A percentile compares a stretch with the other conserved stretches of the same genome.
Evolutionary conservation across 345 rosid genomes (phyloP).

Genomic region (Eucalyptus virginea): DNA sequence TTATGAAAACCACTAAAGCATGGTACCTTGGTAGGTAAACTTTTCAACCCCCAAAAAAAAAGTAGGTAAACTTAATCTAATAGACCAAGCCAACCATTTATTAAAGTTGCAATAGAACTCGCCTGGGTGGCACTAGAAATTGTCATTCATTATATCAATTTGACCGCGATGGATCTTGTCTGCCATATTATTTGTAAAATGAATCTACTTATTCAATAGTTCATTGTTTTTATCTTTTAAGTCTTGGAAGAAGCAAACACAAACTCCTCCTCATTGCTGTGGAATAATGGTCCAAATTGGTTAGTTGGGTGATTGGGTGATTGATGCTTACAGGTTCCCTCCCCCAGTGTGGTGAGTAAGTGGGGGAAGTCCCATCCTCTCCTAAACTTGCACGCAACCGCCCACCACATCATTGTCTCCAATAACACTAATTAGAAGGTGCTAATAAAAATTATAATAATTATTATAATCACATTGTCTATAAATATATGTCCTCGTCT

Average conservation of each 20-base stretch:
- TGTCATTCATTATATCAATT: not conserved
- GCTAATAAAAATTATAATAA: not conserved
- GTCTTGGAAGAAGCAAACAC: not conserved
- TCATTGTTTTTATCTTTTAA: not conserved
- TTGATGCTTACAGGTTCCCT: not conserved
- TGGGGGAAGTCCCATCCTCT: not conserved
- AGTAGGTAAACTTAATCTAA: not conserved
- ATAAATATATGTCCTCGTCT: not conserved
- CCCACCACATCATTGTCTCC: not conserved
- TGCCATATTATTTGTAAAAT: not conserved
- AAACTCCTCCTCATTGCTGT: not conserved
- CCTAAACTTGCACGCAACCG: not conserved
- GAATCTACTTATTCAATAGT: not conserved
- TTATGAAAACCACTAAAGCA: not conserved
- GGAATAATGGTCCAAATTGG: not conserved
- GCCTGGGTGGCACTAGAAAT: not conserved
- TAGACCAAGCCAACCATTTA: not conserved
- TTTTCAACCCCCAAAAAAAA: rapidly evolving
- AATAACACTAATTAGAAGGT: not conserved
- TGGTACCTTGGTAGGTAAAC: not conserved
- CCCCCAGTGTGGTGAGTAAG: not conserved
- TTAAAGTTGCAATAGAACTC: not conserved
- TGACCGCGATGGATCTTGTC: not conserved
- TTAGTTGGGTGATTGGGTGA: not conserved
- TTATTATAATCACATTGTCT: not conserved